phyloP scores from a whole-genome alignment of 106 monocot species.

The Dendrobium officinale region DNA sequence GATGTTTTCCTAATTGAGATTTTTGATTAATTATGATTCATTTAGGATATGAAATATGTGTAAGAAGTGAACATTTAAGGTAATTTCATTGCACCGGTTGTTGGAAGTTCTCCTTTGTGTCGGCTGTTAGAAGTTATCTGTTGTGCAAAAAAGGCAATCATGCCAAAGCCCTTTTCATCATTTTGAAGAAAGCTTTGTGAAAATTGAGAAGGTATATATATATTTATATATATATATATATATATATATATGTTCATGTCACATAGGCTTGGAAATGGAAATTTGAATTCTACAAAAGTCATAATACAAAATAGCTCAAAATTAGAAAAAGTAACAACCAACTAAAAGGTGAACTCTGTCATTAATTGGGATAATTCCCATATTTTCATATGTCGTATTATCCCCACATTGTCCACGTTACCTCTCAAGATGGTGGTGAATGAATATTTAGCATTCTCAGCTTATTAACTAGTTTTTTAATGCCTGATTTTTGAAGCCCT shows the following conservation, averaged over 20 bases:
- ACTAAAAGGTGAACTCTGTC: not conserved
- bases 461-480: not conserved
- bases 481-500: not conserved
- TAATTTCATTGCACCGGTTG: not conserved
- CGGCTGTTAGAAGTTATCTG: not conserved
- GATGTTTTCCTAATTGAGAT: not conserved
- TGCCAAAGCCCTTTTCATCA: not conserved
- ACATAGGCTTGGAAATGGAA: not conserved
- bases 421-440: not conserved
- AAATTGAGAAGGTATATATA: not conserved
- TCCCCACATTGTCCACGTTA: not conserved
- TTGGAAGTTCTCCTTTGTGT: not conserved
- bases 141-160: not conserved
- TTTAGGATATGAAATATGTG: not conserved
- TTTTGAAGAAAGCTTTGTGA: not conserved
- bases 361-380: not conserved
- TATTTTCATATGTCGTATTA: not conserved
- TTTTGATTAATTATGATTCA: not conserved
- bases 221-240: too few species aligned
- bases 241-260: not conserved
- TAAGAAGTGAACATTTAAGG: not conserved
- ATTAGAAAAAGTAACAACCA: too few species aligned
- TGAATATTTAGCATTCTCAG: not conserved
- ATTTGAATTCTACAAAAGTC: not conserved
- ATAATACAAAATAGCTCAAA: too few species aligned